Conservation (phyloP, 1,139 yeast genomes). For the Scheffersomyces quercinus region DNA sequence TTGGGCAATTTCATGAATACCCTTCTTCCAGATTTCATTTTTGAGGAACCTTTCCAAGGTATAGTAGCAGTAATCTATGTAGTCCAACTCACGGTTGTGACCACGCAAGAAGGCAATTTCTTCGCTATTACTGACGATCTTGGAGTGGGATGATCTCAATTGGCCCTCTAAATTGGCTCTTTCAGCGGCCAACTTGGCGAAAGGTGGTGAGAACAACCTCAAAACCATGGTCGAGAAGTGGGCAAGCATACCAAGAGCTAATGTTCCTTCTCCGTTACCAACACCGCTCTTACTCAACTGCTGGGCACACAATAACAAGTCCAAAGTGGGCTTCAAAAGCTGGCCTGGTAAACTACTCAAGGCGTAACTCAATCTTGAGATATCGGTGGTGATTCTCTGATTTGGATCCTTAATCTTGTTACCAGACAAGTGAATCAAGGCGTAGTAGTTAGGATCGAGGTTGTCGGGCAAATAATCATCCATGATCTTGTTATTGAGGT, state of each 20-base stretch:
- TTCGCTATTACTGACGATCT: conserved; percentile 76
- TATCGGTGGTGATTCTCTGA: conserved; percentile 79
- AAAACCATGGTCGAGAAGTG: conserved; percentile 77
- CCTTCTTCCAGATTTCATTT: conserved; percentile 74
- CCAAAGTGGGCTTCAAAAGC: conserved; percentile 80
- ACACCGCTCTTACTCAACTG: conserved; percentile 77
- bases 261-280: conserved; percentile 81
- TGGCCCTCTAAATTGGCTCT: conserved; percentile 85
- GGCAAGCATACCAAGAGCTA: conserved; percentile 77
- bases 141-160: conserved; percentile 79
- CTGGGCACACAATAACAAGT: conserved; percentile 77
- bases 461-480: conserved; percentile 68
- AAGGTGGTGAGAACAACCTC: conserved; percentile 83
- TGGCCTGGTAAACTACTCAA: conserved; percentile 83
- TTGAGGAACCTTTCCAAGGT: conserved; percentile 77
- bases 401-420: conserved; percentile 70
- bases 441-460: conserved; percentile 53
- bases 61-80: conserved; percentile 78
- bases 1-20: conserved; percentile 74
- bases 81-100: conserved; percentile 74
- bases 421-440: conserved; percentile 57
- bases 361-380: conserved; percentile 71
- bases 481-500: conserved; percentile 64
- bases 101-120: conserved; percentile 88
- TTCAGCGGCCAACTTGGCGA: conserved; percentile 77